These are phyloP conservation scores for Noccaea bulbosa DNA, from an alignment of 345 rosid genomes.

Conservation along the genomic window DNA sequence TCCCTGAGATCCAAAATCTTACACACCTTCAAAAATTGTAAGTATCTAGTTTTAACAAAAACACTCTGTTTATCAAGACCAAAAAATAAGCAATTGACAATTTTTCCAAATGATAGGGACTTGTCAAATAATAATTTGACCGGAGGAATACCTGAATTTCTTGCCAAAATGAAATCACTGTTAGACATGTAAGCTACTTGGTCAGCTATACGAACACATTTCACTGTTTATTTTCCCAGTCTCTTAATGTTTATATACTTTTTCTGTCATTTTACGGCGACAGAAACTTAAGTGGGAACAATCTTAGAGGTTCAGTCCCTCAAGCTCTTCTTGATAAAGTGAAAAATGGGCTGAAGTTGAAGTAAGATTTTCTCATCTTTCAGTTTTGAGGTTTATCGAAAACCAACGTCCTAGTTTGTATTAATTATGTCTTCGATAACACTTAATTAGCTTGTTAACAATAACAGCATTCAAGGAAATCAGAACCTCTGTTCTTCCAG, in stretches of 20 bases:
- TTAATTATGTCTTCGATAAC: constrained; percentile 3
- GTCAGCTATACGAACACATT: constrained; percentile 9
- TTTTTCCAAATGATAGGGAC: constrained; percentile 49
- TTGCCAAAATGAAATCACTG: constrained; percentile 52
- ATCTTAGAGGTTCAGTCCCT: constrained; percentile 56
- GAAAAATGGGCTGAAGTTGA: constrained; percentile 29
- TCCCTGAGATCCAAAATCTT: constrained; percentile 43
- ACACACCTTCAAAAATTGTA: constrained; percentile 49
- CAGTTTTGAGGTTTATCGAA: neutral
- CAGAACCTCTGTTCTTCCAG: constrained; percentile 35
- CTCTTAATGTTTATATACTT: constrained; percentile 5
- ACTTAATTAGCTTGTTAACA: constrained; percentile 13
- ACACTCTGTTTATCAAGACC: constrained; percentile 20
- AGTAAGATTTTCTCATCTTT: constrained; percentile 28
- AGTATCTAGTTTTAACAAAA: constrained; percentile 25
- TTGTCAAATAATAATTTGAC: constrained; percentile 56
- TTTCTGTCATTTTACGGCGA: neutral
- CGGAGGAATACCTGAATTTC: constrained; percentile 55
- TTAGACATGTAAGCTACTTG: constrained; percentile 52
- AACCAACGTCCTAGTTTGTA: neutral
- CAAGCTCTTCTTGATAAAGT: constrained; percentile 33
- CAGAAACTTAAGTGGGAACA: constrained; percentile 47
- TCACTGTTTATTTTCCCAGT: neutral
- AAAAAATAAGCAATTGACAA: neutral
- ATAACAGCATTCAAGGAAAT: constrained; percentile 37